A percentile compares a stretch with the other conserved stretches of the same genome.
phyloP scores from a whole-genome alignment of 202 grass and related monocot species.

The Bolboschoenoplectus hybrid region DNA sequence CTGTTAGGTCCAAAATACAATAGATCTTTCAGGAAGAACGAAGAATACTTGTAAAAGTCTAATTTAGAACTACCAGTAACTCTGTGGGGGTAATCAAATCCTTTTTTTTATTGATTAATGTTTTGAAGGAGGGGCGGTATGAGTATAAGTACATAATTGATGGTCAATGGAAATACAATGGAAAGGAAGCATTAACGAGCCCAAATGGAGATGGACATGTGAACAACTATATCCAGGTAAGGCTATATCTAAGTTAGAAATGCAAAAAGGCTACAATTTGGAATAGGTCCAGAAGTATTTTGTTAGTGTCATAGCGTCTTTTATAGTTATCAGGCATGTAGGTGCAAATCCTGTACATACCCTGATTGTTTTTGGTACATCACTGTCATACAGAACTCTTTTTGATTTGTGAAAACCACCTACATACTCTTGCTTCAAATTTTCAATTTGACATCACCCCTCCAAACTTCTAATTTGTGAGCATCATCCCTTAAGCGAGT shows the following conservation, averaged over 20 bases:
- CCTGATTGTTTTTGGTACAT: slow-evolving; percentile 4
- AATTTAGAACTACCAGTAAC: not conserved
- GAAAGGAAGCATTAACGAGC: slow-evolving; percentile 57
- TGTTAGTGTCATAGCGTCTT: not conserved
- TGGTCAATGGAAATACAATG: slow-evolving; percentile 72
- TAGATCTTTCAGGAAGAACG: slow-evolving; percentile 1
- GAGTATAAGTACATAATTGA: slow-evolving; percentile 98
- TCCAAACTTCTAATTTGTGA: not conserved
- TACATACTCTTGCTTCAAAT: not conserved
- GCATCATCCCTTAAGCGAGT: not conserved
- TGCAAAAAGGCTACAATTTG: not conserved
- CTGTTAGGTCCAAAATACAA: not conserved
- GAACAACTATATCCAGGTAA: slow-evolving; percentile 89
- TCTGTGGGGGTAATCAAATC: not conserved
- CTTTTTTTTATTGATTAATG: slow-evolving; percentile 32
- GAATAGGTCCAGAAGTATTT: slow-evolving; percentile 5
- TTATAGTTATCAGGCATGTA: not conserved
- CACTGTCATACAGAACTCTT: not conserved
- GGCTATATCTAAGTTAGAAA: not conserved
- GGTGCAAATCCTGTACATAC: not conserved
- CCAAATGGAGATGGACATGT: slow-evolving; percentile 79
- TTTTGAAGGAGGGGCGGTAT: slow-evolving; percentile 74
- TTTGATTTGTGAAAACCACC: not conserved
- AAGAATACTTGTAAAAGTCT: slow-evolving; percentile 4
- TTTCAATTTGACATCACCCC: slow-evolving; percentile 1